Evolutionary conservation across 129 eudicot species (phyloP), one percentile per base, ranked within the genome.

Genomic region (Arctium minus): DNA sequence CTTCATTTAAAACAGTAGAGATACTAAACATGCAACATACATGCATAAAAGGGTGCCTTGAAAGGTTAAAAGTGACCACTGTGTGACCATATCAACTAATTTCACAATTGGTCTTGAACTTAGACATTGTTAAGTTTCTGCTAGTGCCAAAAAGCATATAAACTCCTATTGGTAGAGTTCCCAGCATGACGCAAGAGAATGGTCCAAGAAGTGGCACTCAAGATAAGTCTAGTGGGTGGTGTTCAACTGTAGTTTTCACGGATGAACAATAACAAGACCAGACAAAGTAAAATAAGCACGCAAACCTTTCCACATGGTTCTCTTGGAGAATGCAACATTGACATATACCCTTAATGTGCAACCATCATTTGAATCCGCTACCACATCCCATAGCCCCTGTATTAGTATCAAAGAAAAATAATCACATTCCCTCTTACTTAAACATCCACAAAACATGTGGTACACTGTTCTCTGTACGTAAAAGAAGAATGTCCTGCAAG

Each of bases 341-440:
- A 84, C 87, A 88, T 90, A 92, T 69, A 92, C 89, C 84, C 87
- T 88, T 84, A 94, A 83, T 35, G 65, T 80, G 88, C 96, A 91
- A 65, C 92, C 80, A 56, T 80, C 75, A 62, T 62, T 81, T 53
- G 90, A 88, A 82, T 85, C 89, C 64, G 81, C 74, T 77, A 82
- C 87, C 44, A 94, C 97, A 88, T 92, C 96, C 98, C 98, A 94
- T 67, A 88, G 85, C 48, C 92, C 98, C 98, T 94, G 86, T 70
- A 83, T 1, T 40, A 40, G 27, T 72, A 72, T 67, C 29, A 74
- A 42, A 73, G 8, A 37, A 78, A 46, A 50, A 0, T 67, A 77
- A 68, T 62, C 65, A 74, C 18, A 8, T 56, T 73, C 60, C 79
- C 70, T 62, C 35, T 62, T 62, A 8, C 40, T 32, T 56, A 29